Evolutionary conservation across 768 basidiomycete genomes (phyloP), one percentile per base, ranked within the genome.

Genomic region (Megacollybia marginata): DNA sequence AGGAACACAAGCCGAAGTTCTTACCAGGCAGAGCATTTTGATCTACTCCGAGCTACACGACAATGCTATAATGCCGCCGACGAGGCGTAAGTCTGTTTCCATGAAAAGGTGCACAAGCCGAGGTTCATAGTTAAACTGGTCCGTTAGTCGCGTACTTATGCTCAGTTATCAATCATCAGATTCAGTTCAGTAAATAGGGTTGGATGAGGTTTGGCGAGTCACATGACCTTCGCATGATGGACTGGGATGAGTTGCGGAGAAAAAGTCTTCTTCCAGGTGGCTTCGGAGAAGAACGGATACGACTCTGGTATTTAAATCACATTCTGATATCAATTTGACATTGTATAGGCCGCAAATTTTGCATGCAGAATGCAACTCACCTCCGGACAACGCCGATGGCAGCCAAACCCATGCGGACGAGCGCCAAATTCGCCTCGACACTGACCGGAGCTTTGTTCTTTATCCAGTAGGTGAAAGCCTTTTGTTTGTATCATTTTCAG

Each of bases 371-470:
- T 10, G 33, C 20, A 33, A 13, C 42, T 20, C 10, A 33, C 28
- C 9, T 49, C 33, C 4, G 35, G 38, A 15, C 4, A 16, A 6
- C 11, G 5, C 28, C 6, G 32, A 47, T 19, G 34, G 38, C n/a
- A 18, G 36, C 31, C 32, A 38, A 16, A 56, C 70, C 19, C 90
- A 92, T 61, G 68, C 65, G 4, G 93, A 96, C 62, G 93, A 95
- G 66, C 81, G 76, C 12, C 93, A 96, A 66, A 91, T 96, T 53
- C 68, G 72, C 50, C 76, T 95, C 33, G 93, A 96, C 66, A 95
- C 93, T 1, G 83, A 93, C 65, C 80, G 93, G 44, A 92, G 91
- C 55, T 97, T 97, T 59, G 89, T 96, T 49, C 71, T 92, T 53
- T 97, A 95, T 67, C 89, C 93, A 61, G 83, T 81, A 76, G 88